A percentile compares a stretch with the other conserved stretches of the same genome.
Conservation (phyloP, 495 filamentous ascomycete species). For the Aspergillus haitiensis region DNA sequence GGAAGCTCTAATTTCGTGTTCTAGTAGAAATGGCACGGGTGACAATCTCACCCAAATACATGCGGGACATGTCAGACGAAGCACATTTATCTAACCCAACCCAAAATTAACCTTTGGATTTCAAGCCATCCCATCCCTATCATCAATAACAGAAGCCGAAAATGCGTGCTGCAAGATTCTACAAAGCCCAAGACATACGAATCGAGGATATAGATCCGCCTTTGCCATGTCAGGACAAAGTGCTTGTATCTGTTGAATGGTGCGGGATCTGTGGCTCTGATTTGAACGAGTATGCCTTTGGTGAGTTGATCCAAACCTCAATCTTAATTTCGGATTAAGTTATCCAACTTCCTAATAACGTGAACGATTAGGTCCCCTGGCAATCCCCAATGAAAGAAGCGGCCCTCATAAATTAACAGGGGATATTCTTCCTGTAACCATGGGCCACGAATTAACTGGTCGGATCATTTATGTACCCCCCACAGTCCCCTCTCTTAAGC, state of each 20-base stretch:
- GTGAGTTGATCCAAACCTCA: conserved; percentile 28
- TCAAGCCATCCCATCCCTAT: not conserved
- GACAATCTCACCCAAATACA: not conserved
- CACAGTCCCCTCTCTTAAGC: not conserved
- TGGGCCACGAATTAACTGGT: conserved; percentile 56
- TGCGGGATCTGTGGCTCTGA: conserved; percentile 32
- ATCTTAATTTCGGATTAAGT: not conserved
- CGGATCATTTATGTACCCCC: conserved; percentile 13
- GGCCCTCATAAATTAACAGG: conserved; percentile 52
- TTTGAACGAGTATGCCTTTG: conserved; percentile 47
- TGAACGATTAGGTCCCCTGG: conserved; percentile 24
- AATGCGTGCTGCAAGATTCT: conserved; percentile 22
- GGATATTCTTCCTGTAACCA: conserved; percentile 47
- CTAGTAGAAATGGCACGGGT: no score
- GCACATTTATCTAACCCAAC: not conserved
- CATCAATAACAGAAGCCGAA: not conserved
- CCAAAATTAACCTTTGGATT: not conserved
- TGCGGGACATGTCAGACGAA: not conserved
- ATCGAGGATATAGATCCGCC: conserved; percentile 17
- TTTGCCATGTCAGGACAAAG: conserved; percentile 13
- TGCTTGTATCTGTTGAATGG: conserved; percentile 35
- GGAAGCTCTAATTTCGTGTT: no score
- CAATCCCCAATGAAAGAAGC: conserved; percentile 21
- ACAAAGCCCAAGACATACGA: conserved; percentile 18
- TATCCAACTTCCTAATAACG: conserved; percentile 20